These are phyloP conservation scores for Umbilicaria muhlenbergii DNA, from an alignment of 495 filamentous ascomycete genomes.

Conservation along the genomic window DNA sequence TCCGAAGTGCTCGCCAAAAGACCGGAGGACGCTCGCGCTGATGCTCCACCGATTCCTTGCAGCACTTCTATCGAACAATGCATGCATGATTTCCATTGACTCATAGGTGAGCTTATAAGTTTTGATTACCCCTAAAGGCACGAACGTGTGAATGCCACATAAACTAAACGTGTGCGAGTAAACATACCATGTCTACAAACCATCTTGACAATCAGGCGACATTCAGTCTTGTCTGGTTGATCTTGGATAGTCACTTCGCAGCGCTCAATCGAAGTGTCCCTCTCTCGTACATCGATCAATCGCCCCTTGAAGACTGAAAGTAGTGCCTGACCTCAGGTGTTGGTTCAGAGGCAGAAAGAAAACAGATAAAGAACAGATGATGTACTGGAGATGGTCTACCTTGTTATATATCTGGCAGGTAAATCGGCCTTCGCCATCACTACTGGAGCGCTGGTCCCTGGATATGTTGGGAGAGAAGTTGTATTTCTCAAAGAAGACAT, in stretches of 20 bases:
- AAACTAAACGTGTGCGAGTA: neutral
- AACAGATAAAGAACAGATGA: neutral
- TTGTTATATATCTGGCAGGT: slow-evolving; percentile 63
- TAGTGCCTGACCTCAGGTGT: slow-evolving; percentile 34
- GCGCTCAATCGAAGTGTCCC: slow-evolving; percentile 64
- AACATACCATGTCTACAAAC: slow-evolving; percentile 66
- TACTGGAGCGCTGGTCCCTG: slow-evolving; percentile 7
- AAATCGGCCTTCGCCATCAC: slow-evolving; percentile 35
- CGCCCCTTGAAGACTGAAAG: slow-evolving; percentile 60
- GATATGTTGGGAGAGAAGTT: slow-evolving; percentile 32
- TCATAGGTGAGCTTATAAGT: slow-evolving; percentile 90
- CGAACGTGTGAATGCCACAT: slow-evolving; percentile 3
- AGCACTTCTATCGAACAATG: slow-evolving; percentile 59
- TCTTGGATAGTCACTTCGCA: slow-evolving; percentile 80
- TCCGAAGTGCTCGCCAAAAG: slow-evolving; percentile 85
- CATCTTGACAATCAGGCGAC: slow-evolving; percentile 67
- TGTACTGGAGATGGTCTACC: slow-evolving; percentile 19
- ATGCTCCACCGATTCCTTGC: slow-evolving; percentile 69
- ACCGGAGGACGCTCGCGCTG: slow-evolving; percentile 54
- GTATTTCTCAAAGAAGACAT: slow-evolving; percentile 73
- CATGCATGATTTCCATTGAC: slow-evolving; percentile 63
- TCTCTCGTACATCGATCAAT: slow-evolving; percentile 42
- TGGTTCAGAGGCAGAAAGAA: neutral
- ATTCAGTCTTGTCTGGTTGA: slow-evolving; percentile 50
- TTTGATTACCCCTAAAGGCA: slow-evolving; percentile 57